Percentiles rank a stretch among this genome's conserved stretches.
Evolutionary conservation across 2,329 filamentous ascomycete species (phyloP).

Genomic region (Coniochaeta sp.): DNA sequence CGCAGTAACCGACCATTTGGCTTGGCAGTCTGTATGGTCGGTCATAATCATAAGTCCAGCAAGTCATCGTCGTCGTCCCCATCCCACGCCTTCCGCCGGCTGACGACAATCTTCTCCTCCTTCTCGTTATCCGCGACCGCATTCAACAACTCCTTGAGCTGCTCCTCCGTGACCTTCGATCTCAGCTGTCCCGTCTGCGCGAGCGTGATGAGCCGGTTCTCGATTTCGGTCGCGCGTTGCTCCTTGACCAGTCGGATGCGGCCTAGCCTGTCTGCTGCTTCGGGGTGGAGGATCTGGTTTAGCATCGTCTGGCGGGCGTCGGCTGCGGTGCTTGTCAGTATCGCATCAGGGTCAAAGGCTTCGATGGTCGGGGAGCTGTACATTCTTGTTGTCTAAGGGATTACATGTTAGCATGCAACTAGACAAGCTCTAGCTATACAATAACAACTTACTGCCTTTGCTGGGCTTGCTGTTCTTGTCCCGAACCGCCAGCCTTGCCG

Average conservation of each 20-base stretch:
- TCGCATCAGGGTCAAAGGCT: not conserved
- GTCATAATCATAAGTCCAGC: slow-evolving; percentile 44
- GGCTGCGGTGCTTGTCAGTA: slow-evolving; percentile 25
- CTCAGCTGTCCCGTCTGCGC: slow-evolving; percentile 82
- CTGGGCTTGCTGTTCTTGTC: slow-evolving; percentile 52
- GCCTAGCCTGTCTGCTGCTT: slow-evolving; percentile 85
- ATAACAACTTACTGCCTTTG: slow-evolving; percentile 51
- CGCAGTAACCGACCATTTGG: not conserved
- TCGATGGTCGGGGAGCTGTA: slow-evolving; percentile 11
- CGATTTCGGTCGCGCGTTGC: slow-evolving; percentile 79
- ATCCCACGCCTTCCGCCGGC: slow-evolving; percentile 73
- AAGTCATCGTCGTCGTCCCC: slow-evolving; percentile 79
- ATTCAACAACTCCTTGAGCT: slow-evolving; percentile 85
- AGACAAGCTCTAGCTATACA: no score
- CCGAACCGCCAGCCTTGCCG: slow-evolving; percentile 30
- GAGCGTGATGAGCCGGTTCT: slow-evolving; percentile 88
- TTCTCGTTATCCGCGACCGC: slow-evolving; percentile 74
- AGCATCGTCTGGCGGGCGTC: slow-evolving; percentile 74
- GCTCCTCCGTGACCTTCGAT: slow-evolving; percentile 80
- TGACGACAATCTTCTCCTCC: slow-evolving; percentile 82
- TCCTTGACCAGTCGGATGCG: slow-evolving; percentile 96
- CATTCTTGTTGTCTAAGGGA: slow-evolving; percentile 38
- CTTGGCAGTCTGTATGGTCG: not conserved
- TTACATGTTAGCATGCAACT: not conserved
- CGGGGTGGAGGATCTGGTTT: slow-evolving; percentile 87